phyloP scores from a whole-genome alignment of 2,329 filamentous ascomycete species.

The Pleochaeta shiraiana region DNA sequence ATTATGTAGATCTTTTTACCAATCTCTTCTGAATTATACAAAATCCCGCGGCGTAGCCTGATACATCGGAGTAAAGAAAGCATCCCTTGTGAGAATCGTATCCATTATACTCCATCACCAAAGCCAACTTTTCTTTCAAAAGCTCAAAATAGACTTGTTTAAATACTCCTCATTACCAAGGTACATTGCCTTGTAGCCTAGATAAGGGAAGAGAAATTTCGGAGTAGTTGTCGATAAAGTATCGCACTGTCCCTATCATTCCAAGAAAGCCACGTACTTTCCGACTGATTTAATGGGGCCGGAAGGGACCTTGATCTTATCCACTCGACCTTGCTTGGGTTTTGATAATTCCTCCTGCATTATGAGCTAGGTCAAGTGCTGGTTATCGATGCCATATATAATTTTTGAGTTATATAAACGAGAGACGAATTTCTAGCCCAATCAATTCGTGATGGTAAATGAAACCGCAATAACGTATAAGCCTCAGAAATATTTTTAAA shows the following conservation, averaged over 20 bases:
- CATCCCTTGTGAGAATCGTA: constrained; percentile 10
- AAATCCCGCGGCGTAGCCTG: background rate
- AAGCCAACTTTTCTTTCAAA: background rate
- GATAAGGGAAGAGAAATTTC: background rate
- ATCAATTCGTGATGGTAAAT: too few species aligned
- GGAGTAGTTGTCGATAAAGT: background rate
- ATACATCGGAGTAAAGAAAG: background rate
- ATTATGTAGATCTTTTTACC: background rate
- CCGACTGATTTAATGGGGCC: background rate
- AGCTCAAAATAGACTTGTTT: background rate
- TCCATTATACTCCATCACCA: background rate
- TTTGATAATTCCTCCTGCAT: background rate
- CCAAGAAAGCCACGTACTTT: background rate
- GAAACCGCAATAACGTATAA: too few species aligned
- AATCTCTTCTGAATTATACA: background rate
- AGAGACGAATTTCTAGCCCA: too few species aligned
- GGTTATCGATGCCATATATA: background rate
- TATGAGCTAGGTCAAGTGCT: too few species aligned
- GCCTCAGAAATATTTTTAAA: too few species aligned
- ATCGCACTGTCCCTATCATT: background rate
- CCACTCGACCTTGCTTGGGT: background rate
- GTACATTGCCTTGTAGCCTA: background rate
- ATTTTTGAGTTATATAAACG: too few species aligned
- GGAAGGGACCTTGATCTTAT: background rate
- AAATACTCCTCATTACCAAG: background rate